Conservation (phyloP, 1,284 basidiomycete species). For the Exobasidium cylindrosporum region DNA sequence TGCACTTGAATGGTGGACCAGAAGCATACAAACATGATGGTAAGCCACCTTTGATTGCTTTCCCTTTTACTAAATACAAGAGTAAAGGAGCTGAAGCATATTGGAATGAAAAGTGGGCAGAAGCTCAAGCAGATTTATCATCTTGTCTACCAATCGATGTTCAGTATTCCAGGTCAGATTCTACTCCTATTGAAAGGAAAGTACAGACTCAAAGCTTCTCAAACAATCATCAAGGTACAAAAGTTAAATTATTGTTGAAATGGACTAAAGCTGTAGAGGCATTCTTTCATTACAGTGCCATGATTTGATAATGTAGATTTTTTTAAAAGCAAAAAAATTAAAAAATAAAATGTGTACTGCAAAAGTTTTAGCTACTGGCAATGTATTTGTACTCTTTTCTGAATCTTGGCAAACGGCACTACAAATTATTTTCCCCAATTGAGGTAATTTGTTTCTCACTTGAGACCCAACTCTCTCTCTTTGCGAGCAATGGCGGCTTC, state of each 20-base stretch:
- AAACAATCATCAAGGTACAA: background rate
- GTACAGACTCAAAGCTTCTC: background rate
- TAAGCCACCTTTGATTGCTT: background rate
- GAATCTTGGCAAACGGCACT: no score
- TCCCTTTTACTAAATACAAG: background rate
- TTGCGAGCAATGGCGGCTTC: background rate
- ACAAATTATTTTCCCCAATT: no score
- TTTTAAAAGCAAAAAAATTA: background rate
- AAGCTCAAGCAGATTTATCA: background rate
- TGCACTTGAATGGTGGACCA: background rate
- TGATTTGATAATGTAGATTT: conserved; percentile 1
- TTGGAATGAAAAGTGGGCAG: background rate
- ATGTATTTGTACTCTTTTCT: no score
- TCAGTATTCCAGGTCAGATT: background rate
- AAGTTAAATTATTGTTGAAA: background rate
- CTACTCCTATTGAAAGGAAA: background rate
- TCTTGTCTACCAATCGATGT: background rate
- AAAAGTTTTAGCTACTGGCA: no score
- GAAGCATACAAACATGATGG: no score
- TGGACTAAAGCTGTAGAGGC: background rate
- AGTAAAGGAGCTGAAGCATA: background rate
- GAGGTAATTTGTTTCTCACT: background rate
- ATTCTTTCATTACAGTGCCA: conserved; percentile 2
- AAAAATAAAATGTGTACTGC: background rate
- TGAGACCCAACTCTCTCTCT: background rate